Percentiles rank a stretch among this genome's conserved stretches.
Evolutionary conservation across 352 stramenopile genomes (phyloP).

Genomic region (Nothophytophthora sp.): DNA sequence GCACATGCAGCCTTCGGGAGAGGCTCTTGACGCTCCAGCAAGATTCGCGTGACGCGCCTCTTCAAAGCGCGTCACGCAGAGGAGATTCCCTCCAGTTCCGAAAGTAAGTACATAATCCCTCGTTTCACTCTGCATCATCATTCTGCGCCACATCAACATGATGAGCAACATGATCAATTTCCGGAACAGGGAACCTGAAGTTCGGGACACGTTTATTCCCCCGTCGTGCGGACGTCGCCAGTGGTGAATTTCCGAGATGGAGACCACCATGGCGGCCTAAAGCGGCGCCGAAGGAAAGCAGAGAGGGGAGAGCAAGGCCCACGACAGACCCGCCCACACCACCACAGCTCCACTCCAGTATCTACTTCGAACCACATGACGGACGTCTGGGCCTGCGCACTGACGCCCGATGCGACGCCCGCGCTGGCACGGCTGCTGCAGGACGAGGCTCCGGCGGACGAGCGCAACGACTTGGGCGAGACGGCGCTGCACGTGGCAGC

Average conservation of each 20-base stretch:
- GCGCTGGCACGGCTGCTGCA: constrained; percentile 22
- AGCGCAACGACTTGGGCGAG: constrained; percentile 69
- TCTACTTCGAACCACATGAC: constrained; percentile 7
- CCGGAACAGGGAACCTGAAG: constrained; percentile 1
- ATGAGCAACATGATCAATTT: not conserved
- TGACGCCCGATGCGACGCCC: constrained; percentile 5
- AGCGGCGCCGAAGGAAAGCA: not conserved
- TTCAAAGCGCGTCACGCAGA: no score
- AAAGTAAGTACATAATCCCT: no score
- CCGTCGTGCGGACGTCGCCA: constrained; percentile 1
- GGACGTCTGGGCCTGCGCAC: constrained; percentile 30
- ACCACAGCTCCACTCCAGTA: constrained; percentile 5
- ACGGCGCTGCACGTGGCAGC: constrained; percentile 78
- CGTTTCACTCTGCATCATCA: no score
- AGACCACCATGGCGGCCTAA: constrained; percentile 17
- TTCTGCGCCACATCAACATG: no score
- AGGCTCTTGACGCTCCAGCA: no score
- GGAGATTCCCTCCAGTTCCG: no score
- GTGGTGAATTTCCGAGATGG: constrained; percentile 17
- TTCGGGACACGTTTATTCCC: constrained; percentile 8
- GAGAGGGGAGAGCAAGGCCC: constrained; percentile 3
- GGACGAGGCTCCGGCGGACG: constrained; percentile 43
- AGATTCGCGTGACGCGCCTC: no score
- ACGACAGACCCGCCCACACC: not conserved
- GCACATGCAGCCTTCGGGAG: no score